phyloP scores from a whole-genome alignment of 1,284 basidiomycete genomes.

The Cystobasidiaceae sp. region DNA sequence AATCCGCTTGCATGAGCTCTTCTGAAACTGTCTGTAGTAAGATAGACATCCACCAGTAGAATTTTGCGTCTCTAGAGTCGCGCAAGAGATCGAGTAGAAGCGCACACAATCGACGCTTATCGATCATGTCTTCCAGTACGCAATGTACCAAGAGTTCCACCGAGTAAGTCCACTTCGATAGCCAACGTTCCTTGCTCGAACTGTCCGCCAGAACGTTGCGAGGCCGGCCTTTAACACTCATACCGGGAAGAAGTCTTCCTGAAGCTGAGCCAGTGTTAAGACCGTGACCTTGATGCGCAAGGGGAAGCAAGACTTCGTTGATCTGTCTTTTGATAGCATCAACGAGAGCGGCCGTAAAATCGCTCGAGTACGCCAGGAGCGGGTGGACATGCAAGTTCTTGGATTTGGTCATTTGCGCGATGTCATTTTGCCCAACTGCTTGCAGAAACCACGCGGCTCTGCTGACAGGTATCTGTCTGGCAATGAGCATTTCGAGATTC shows the following conservation, averaged over 20 bases:
- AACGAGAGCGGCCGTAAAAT: slow-evolving; percentile 81
- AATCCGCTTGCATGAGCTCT: not conserved
- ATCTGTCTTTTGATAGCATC: slow-evolving; percentile 88
- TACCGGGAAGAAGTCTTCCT: slow-evolving; percentile 19
- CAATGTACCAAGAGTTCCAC: not conserved
- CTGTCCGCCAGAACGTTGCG: slow-evolving; percentile 21
- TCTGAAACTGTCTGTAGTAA: not conserved
- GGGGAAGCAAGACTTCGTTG: slow-evolving; percentile 60
- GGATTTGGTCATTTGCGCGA: slow-evolving; percentile 47
- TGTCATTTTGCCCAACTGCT: slow-evolving; percentile 91
- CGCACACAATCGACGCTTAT: not conserved
- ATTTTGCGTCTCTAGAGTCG: not conserved
- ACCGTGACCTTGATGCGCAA: slow-evolving; percentile 5
- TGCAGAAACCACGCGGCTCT: slow-evolving; percentile 93
- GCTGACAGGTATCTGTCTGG: slow-evolving; percentile 71
- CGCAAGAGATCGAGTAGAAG: not conserved
- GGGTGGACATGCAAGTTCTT: slow-evolving; percentile 57
- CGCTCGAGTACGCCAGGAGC: slow-evolving; percentile 77
- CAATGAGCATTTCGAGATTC: slow-evolving; percentile 78
- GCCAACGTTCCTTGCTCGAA: not conserved
- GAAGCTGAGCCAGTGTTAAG: not conserved
- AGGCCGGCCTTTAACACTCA: slow-evolving; percentile 32
- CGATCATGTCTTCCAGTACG: not conserved
- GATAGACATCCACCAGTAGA: slow-evolving; percentile 5
- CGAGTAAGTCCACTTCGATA: slow-evolving; percentile 14